Base-by-base conservation (phyloP, 441 rosid genomes). In the Macaranga tanarius region DNA sequence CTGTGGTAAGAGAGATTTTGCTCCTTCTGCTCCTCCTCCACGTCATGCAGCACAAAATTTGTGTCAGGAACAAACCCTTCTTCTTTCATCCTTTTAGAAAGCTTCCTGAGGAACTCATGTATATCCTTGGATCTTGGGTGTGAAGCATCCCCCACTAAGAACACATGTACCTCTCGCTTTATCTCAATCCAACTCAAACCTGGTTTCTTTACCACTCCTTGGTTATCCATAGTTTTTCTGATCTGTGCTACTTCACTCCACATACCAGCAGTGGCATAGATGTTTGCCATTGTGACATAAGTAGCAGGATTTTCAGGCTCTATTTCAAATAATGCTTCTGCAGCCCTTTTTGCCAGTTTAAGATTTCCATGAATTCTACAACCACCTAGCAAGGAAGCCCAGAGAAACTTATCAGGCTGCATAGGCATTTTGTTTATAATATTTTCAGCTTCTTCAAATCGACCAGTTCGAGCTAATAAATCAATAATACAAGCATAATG, bases 361-460 rank as follows among this genome's bases (percentile, higher is more conserved):
- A 79, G 68, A 72, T 83, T 79, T 73, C 84, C 82, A 70, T 85
- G 83, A 74, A 83, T 85, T 77, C 84, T 67, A 71, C 88, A 85
- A 48, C 86, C 88, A 64, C 82, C 86, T 17, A 85, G 86, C 80
- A 85, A 59, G 11, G 85, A 79, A 63, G 85, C 86, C 88, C 88
- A 85, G 57, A 81, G 77, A 74, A 79, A 78, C 59, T 81, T 69
- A 71, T 82, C 85, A 48, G 86, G 85, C 55, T 81, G 71, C 72
- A 85, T 69, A 10, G 81, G 82, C 88, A 85, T 81, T 76, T 81
- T 73, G 17, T 69, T 57, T 42, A 85, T 81, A 63, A 85, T 81
- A 8, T 79, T 76, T 66, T 73, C 80, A 26, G 88, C 88, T 52
- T 79, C 80, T 26, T 77, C 69, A 58, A 83, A 76, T 17, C 71